phyloP scores from a whole-genome alignment of 2,329 filamentous ascomycete genomes.

The Fusarium staphyleae region DNA sequence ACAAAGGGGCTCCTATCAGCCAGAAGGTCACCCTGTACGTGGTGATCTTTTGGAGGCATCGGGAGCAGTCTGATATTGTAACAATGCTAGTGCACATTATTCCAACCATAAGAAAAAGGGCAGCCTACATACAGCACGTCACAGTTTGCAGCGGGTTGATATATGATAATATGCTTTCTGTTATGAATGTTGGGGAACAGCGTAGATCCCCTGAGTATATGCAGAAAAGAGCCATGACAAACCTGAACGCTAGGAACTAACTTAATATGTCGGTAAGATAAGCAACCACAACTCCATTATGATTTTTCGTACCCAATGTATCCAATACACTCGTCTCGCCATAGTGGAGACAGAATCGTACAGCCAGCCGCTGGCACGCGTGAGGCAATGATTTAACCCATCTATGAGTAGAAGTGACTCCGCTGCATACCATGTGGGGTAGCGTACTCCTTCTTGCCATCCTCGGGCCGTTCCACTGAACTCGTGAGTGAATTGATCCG shows the following conservation, averaged over 20 bases:
- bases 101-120: too few relatives aligned
- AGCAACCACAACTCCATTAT: conserved; percentile 36
- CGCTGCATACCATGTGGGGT: conserved; percentile 64
- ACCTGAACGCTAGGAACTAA: conserved; percentile 39
- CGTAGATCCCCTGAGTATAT: conserved; percentile 12
- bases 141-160: too few relatives aligned
- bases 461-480: conserved; percentile 47
- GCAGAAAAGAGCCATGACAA: conserved; percentile 20
- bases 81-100: too few relatives aligned
- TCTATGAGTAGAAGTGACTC: conserved; percentile 64
- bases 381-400: background rate
- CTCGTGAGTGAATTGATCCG: conserved; percentile 61
- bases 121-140: too few relatives aligned
- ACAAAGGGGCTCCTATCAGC: background rate
- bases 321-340: conserved; percentile 32
- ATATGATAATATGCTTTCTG: conserved; percentile 22
- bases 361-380: conserved; percentile 21
- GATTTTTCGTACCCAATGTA: conserved; percentile 39
- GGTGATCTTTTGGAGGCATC: too few relatives aligned
- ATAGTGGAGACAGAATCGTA: conserved; percentile 32
- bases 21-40: too few relatives aligned
- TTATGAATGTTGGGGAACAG: conserved; percentile 17
- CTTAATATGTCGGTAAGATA: conserved; percentile 32
- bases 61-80: too few relatives aligned
- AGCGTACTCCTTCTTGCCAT: conserved; percentile 60